Evolutionary conservation across 2,329 filamentous ascomycete genomes (phyloP), one percentile per base, ranked within the genome.

Genomic region (Mariannaea sp.): DNA sequence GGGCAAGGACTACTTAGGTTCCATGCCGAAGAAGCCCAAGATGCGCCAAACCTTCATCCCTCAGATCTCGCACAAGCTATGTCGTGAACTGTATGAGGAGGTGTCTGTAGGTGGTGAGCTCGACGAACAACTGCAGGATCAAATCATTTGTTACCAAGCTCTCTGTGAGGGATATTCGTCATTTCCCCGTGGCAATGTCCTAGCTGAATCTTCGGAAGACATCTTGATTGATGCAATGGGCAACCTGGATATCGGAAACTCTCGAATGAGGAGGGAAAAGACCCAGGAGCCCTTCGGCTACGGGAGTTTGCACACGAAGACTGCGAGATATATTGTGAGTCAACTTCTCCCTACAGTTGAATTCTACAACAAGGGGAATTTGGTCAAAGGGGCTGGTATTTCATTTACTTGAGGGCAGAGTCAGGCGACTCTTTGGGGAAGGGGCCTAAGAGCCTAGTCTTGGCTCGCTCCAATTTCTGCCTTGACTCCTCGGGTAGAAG

Each of bases 91-190:
- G 16, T 71, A 72, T 48, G 65, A 71, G 2, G 80, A 84, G 59
- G 68, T 80, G 1, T 64, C 65, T 7, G 61, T 70, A 1, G 71
- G 75, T 2, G 77, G 80, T 0, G 72, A 77, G 2, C 78, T 83
- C 6, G 84, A 87, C 57, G 74, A 80, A 58, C 76, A 79, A 62
- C 71, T 86, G 12, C 82, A 86, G 68, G 84, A 86, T 66, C 84
- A 87, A 66, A 61, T 87, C 19, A 71, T 86, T 3, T 72, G 83
- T 14, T 84, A 85, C 61, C 83, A 87, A 66, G 80, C 80, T 4
- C 70, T 87, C 8, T 79, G 81, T 1, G 73, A 77, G 10, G 82
- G 80, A 0, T 71, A 65, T 44, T 82, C 82, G 9, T 77, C 73
- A 3, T 78, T 82, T 52, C 73, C 71, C 9, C 62, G 72, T 45